Evolutionary conservation across 352 stramenopile genomes (phyloP).

Genomic region (Pythium aquatile): DNA sequence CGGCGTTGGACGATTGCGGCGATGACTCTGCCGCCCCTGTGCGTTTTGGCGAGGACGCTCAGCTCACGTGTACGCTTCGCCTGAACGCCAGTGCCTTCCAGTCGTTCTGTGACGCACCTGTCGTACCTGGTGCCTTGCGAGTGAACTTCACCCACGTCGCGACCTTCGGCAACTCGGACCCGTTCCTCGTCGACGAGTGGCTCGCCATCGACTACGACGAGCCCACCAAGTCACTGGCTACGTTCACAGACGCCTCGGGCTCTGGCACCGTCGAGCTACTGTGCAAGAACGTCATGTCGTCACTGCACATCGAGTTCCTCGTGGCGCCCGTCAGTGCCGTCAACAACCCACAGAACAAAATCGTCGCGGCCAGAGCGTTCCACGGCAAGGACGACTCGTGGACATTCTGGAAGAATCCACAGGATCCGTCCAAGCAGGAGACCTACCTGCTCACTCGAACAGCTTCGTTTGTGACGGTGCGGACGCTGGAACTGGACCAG

Average conservation of each 20-base stretch:
- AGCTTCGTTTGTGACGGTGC: constrained; percentile 34
- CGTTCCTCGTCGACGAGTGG: constrained; percentile 37
- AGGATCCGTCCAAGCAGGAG: constrained; percentile 9
- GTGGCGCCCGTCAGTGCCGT: constrained; percentile 32
- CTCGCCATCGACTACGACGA: constrained; percentile 41
- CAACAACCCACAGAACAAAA: constrained; percentile 39
- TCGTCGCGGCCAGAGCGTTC: constrained; percentile 35
- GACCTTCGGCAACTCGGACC: constrained; percentile 43
- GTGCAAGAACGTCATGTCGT: constrained; percentile 30
- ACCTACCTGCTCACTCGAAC: constrained; percentile 36
- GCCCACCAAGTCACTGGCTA: constrained; percentile 23
- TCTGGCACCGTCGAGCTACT: constrained; percentile 29
- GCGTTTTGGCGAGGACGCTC: constrained; percentile 41
- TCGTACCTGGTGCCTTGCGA: constrained; percentile 21
- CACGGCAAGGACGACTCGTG: constrained; percentile 34
- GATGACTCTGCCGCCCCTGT: constrained; percentile 8
- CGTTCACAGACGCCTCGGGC: constrained; percentile 20
- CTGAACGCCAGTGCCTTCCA: constrained; percentile 31
- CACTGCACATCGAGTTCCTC: constrained; percentile 42
- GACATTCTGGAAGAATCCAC: constrained; percentile 34
- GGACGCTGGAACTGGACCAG: constrained; percentile 24
- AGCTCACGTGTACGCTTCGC: constrained; percentile 32
- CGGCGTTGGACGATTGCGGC: constrained; percentile 32
- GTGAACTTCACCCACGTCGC: constrained; percentile 46
- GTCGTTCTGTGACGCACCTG: constrained; percentile 26